A percentile compares a stretch with the other conserved stretches of the same genome.
phyloP scores from a whole-genome alignment of 176 grass and related monocot genomes.

The sorghum (Sorghum bicolor) region DNA sequence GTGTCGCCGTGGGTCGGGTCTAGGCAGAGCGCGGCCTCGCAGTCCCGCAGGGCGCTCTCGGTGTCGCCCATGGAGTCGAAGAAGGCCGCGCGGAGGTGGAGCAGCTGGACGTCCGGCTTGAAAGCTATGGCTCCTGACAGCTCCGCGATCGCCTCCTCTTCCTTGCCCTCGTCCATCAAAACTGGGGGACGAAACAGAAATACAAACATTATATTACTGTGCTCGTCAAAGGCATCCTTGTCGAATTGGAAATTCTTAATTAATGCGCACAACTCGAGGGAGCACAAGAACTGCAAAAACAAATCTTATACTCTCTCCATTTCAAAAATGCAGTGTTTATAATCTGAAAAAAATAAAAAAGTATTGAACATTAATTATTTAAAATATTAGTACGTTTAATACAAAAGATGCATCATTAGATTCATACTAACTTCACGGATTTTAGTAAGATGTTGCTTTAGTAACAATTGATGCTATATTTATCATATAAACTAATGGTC shows the following conservation, averaged over 20 bases:
- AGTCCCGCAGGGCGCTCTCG: constrained; percentile 58
- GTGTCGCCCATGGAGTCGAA: constrained; percentile 69
- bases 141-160: constrained; percentile 74
- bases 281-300: not conserved
- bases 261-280: not conserved
- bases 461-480: too few species aligned
- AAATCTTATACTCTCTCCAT: not conserved
- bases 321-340: not conserved
- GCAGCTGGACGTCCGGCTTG: constrained; percentile 82
- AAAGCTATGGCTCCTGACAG: constrained; percentile 63
- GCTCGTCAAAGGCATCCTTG: not conserved
- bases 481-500: too few species aligned
- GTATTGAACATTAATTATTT: too few species aligned
- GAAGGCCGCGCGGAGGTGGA: constrained; percentile 85
- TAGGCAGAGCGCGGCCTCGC: constrained; percentile 83
- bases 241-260: not conserved
- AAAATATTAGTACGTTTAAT: too few species aligned
- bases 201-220: not conserved
- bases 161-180: constrained; percentile 86
- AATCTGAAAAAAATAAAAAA: too few species aligned
- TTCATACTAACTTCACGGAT: too few species aligned
- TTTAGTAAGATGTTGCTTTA: too few species aligned
- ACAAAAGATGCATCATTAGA: too few species aligned
- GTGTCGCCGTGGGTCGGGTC: constrained; percentile 74
- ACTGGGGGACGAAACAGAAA: constrained; percentile 22